Base-by-base conservation (phyloP, 306 rosid genomes). In the Abrus pulchellus region DNA sequence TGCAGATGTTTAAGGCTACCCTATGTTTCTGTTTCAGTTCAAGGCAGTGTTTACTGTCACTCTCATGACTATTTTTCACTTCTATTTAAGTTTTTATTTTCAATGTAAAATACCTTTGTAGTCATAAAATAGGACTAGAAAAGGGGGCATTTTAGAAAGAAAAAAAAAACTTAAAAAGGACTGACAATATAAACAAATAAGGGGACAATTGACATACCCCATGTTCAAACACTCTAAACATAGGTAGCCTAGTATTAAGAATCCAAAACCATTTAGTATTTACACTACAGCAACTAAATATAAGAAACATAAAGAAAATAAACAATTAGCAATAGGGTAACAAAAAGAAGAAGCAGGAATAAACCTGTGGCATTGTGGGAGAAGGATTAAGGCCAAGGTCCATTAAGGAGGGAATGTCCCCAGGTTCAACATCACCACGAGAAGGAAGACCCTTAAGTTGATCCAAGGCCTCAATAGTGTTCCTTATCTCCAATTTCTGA, bases 361-460 rank as follows among this genome's bases (percentile, higher is more conserved):
- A 69, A 61, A 93, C 99, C 98, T 91, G 94, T 72, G 91, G 28
- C 83, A 88, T 80, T 60, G 97, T 72, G 1, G 94, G 85, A 68
- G 97, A 82, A 27, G 97, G 93, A 68, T 85, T 95, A 64, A 93
- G 92, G 1, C 97, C 97, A 83, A 96, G 91, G 83, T 92, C 98
- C 84, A 76, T 72, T 55, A 93, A 85, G 12, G 97, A 73, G 7
- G 99, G 99, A 87, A 96, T 87, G 75, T 93, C 97, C 52, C 99
- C 99, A 45, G 89, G 72, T 83, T 96, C 91, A 29, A 96, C 97
- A 82, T 93, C 97, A 0, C 98, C 98, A 2, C 92, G 87, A 61
- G 94, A 86, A 1, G 99, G 99, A 84, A 93, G 53, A 1, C 95
- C 94, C 89, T 95, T 95, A 50, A 95, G 70, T 82, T 91, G 95